Conservation (phyloP, 176 grass and related monocot genomes). For the Lolium multiflorum region DNA sequence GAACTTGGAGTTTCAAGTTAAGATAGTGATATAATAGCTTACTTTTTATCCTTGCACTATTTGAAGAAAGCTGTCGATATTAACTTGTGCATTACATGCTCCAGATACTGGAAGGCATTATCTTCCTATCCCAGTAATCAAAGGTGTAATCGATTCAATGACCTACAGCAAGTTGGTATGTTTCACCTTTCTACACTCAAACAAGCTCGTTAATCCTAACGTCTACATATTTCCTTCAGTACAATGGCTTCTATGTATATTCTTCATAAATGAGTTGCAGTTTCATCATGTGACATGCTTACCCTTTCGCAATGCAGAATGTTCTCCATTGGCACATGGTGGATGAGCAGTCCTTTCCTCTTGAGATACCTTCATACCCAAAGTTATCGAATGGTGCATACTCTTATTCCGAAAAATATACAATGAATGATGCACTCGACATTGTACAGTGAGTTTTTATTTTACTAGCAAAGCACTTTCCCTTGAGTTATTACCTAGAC, state of each 20-base stretch:
- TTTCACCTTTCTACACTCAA: conserved; percentile 27
- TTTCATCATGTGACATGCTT: neutral
- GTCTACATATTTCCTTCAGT: neutral
- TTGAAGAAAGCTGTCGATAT: neutral
- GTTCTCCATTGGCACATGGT: conserved; percentile 98
- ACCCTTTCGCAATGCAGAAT: conserved; percentile 55
- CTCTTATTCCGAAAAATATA: conserved; percentile 94
- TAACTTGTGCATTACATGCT: conserved; percentile 33
- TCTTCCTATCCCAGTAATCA: conserved; percentile 93
- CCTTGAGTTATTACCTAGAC: neutral
- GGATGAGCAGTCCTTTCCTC: conserved; percentile 84
- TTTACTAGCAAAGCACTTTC: conserved; percentile 9
- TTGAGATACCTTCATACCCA: conserved; percentile 96
- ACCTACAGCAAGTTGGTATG: conserved; percentile 91
- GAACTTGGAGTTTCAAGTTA: conserved; percentile 21
- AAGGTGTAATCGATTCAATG: conserved; percentile 96
- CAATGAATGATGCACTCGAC: conserved; percentile 74
- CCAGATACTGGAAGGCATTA: conserved; percentile 96
- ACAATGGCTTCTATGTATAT: neutral
- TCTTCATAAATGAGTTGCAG: conserved; percentile 36
- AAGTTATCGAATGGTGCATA: conserved; percentile 85
- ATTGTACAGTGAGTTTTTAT: conserved; percentile 78
- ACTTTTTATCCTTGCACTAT: neutral
- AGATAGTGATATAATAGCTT: conserved; percentile 11
- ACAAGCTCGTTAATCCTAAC: conserved; percentile 3